Conservation (phyloP, 495 filamentous ascomycete species). For the Penicillium atrosanguineum region DNA sequence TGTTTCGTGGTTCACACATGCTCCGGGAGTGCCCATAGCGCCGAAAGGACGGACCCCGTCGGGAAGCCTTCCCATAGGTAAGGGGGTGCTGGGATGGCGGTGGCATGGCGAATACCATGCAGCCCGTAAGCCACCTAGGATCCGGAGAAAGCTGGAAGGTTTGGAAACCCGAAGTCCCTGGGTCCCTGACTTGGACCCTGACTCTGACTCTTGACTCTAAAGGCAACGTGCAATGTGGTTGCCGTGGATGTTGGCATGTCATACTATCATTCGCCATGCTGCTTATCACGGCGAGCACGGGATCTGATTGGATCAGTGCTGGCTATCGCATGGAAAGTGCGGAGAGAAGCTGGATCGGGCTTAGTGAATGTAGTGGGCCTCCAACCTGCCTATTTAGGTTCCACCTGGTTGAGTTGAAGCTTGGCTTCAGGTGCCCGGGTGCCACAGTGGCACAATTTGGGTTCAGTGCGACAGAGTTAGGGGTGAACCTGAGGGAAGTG, state of each 20-base stretch:
- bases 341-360: conserved; percentile 17
- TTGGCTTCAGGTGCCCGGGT: conserved; percentile 5
- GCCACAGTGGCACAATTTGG: too few species aligned
- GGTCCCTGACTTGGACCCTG: too few species aligned
- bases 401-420: conserved; percentile 3
- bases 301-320: conserved; percentile 16
- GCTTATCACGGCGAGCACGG: conserved; percentile 5
- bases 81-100: conserved; percentile 4
- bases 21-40: conserved; percentile 1
- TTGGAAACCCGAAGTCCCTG: not conserved
- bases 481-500: not conserved
- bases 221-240: not conserved
- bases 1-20: not conserved
- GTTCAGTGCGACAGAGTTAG: not conserved
- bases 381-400: not conserved
- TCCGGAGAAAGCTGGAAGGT: not conserved
- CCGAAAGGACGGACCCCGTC: conserved; percentile 20
- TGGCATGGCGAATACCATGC: not conserved
- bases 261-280: not conserved
- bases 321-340: conserved; percentile 22
- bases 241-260: not conserved
- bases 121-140: not conserved
- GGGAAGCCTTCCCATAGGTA: conserved; percentile 18
- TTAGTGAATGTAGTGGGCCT: conserved; percentile 12
- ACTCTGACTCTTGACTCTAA: too few species aligned